These are phyloP conservation scores for Pelargonium citronellum DNA, from an alignment of 441 rosid genomes.

Conservation along the genomic window DNA sequence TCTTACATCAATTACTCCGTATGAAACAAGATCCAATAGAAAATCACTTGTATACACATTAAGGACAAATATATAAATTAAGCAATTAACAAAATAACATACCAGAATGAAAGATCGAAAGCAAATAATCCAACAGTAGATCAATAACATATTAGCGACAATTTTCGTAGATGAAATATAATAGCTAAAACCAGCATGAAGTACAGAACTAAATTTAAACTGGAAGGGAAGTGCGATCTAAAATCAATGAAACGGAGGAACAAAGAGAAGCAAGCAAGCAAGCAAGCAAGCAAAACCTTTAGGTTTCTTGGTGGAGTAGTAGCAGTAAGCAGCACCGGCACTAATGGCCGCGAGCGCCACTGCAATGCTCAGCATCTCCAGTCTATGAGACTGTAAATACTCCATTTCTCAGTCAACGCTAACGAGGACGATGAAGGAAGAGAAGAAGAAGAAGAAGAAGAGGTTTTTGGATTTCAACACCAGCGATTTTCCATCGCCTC, in stretches of 20 bases:
- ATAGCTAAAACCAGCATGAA: background rate
- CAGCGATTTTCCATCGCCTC: background rate
- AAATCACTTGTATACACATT: too few species aligned
- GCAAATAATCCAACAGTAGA: background rate
- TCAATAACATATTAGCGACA: background rate
- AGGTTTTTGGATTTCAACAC: background rate
- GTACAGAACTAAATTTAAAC: background rate
- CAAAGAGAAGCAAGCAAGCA: background rate
- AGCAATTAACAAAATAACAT: too few species aligned
- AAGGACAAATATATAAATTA: too few species aligned
- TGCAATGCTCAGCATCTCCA: conserved; percentile 43
- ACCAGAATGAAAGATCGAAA: too few species aligned
- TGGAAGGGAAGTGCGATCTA: background rate
- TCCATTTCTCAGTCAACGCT: conserved; percentile 26
- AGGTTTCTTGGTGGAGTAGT: conserved; percentile 37
- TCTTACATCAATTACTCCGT: too few species aligned
- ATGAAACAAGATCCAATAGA: too few species aligned
- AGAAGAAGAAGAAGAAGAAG: background rate
- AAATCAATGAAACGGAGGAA: background rate
- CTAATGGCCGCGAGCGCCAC: conserved; percentile 56
- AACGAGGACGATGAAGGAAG: background rate
- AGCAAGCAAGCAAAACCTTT: conserved; percentile 24
- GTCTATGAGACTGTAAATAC: conserved; percentile 33
- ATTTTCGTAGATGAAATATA: background rate
- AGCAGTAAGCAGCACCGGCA: conserved; percentile 52